phyloP scores from a whole-genome alignment of 2,329 filamentous ascomycete genomes.

The Fusarium tanahbumbuense region DNA sequence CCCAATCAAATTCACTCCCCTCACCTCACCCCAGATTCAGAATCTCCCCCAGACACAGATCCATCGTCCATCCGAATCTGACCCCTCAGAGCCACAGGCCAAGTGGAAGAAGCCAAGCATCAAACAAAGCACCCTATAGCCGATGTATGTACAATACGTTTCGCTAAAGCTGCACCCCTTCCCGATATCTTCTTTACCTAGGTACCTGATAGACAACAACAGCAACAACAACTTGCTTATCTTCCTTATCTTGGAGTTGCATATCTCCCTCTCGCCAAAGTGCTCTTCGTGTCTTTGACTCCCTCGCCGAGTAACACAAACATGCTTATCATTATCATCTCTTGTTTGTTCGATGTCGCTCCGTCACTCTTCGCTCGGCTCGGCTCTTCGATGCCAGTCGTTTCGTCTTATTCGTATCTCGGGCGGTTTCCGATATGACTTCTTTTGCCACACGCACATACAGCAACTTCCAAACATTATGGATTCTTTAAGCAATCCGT shows the following conservation, averaged over 20 bases:
- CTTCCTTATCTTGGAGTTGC: conserved; percentile 27
- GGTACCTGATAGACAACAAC: conserved; percentile 8
- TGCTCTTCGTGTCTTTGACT: conserved; percentile 23
- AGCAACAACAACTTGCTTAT: conserved; percentile 22
- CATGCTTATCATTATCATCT: conserved; percentile 26
- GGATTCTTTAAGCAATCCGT: conserved; percentile 9
- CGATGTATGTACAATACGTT: conserved; percentile 7
- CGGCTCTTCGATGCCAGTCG: conserved; percentile 14
- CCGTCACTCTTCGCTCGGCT: not conserved
- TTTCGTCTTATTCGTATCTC: conserved; percentile 32
- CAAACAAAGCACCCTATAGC: not conserved
- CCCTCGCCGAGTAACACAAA: conserved; percentile 26
- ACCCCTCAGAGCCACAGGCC: conserved; percentile 3
- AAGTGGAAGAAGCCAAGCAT: not conserved
- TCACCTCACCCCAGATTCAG: conserved; percentile 30
- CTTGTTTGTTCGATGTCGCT: not conserved
- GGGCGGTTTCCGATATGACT: conserved; percentile 37
- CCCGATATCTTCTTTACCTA: conserved; percentile 1
- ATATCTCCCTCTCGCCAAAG: conserved; percentile 14
- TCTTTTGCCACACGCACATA: conserved; percentile 30
- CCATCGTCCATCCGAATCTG: conserved; percentile 2
- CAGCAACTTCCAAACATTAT: not conserved
- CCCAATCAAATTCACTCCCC: conserved; percentile 8
- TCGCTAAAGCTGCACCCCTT: conserved; percentile 26
- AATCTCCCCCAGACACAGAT: conserved; percentile 28